Evolutionary conservation across 2,329 filamentous ascomycete species (phyloP).

Genomic region (Fusarium clavum): DNA sequence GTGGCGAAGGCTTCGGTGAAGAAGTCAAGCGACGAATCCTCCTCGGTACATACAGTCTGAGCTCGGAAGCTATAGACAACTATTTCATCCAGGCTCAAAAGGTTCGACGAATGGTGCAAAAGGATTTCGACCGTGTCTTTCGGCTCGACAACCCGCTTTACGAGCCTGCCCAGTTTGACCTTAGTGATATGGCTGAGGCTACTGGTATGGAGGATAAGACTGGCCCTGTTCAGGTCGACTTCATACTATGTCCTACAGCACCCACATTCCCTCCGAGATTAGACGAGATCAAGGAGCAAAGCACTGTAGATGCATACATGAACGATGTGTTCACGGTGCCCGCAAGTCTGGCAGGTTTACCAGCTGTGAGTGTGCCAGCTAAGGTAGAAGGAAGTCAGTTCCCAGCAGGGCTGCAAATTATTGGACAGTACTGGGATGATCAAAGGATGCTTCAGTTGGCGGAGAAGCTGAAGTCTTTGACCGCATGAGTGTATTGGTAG

Average conservation of each 20-base stretch:
- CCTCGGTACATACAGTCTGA: conserved; percentile 89
- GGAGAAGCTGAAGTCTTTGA: conserved; percentile 54
- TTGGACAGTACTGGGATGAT: conserved; percentile 86
- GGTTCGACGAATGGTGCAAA: conserved; percentile 83
- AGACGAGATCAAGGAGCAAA: conserved; percentile 65
- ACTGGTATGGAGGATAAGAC: conserved; percentile 66
- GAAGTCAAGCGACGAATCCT: conserved; percentile 91
- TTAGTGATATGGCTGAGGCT: conserved; percentile 68
- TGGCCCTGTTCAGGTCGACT: conserved; percentile 77
- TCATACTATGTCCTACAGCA: conserved; percentile 88
- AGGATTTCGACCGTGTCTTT: conserved; percentile 88
- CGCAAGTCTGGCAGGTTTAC: conserved; percentile 89
- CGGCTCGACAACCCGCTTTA: conserved; percentile 74
- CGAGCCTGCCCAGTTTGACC: conserved; percentile 64
- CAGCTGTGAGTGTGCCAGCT: conserved; percentile 83
- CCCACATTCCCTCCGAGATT: conserved; percentile 79
- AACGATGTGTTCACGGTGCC: conserved; percentile 98
- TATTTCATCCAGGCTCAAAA: conserved; percentile 96
- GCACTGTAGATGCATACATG: conserved; percentile 80
- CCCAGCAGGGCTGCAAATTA: conserved; percentile 74
- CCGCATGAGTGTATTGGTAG: conserved; percentile 18
- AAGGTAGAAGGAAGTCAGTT: conserved; percentile 49
- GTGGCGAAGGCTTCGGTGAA: conserved; percentile 79
- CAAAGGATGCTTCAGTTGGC: conserved; percentile 70
- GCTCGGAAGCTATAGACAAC: conserved; percentile 91